Evolutionary conservation across 352 stramenopile species (phyloP).

Genomic region (Pythium aquatile): DNA sequence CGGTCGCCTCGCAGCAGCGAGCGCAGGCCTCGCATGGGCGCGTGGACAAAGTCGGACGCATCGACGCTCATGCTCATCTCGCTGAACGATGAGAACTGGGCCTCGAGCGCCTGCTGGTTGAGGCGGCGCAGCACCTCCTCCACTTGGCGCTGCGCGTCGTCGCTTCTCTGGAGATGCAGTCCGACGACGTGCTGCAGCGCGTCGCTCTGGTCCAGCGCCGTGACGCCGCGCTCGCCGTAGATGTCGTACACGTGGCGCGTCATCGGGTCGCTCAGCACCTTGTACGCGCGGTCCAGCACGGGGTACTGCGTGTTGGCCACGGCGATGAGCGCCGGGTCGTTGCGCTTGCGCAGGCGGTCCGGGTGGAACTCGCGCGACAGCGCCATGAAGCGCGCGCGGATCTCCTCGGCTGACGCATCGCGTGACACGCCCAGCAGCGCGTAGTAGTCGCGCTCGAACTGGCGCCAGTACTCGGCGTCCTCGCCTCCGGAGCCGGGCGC

Average conservation of each 20-base stretch:
- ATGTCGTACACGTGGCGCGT: slow-evolving; percentile 73
- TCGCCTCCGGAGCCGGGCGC: slow-evolving; percentile 7
- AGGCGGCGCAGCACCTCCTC: slow-evolving; percentile 55
- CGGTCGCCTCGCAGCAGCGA: slow-evolving; percentile 45
- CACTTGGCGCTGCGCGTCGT: slow-evolving; percentile 58
- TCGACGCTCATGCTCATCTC: slow-evolving; percentile 83
- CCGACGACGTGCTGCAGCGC: slow-evolving; percentile 37
- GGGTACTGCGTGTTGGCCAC: slow-evolving; percentile 79
- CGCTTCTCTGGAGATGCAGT: slow-evolving; percentile 42
- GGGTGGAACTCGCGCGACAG: slow-evolving; percentile 86
- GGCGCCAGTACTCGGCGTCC: slow-evolving; percentile 43
- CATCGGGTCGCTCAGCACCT: slow-evolving; percentile 69
- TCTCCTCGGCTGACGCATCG: slow-evolving; percentile 54
- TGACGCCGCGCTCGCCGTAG: slow-evolving; percentile 71
- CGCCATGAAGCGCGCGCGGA: slow-evolving; percentile 63
- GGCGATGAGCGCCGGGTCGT: slow-evolving; percentile 50
- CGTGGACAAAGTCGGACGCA: slow-evolving; percentile 66
- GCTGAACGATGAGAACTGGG: slow-evolving; percentile 77
- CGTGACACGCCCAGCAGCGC: slow-evolving; percentile 67
- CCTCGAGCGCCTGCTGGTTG: slow-evolving; percentile 71
- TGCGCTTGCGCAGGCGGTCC: slow-evolving; percentile 54
- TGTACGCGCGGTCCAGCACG: slow-evolving; percentile 78
- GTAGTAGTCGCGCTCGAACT: slow-evolving; percentile 84
- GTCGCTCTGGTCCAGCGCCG: slow-evolving; percentile 61
- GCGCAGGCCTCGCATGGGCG: slow-evolving; percentile 54